These are phyloP conservation scores for Rhytidhysteron rufulum DNA, from an alignment of 2,329 filamentous ascomycete species.

Conservation along the genomic window DNA sequence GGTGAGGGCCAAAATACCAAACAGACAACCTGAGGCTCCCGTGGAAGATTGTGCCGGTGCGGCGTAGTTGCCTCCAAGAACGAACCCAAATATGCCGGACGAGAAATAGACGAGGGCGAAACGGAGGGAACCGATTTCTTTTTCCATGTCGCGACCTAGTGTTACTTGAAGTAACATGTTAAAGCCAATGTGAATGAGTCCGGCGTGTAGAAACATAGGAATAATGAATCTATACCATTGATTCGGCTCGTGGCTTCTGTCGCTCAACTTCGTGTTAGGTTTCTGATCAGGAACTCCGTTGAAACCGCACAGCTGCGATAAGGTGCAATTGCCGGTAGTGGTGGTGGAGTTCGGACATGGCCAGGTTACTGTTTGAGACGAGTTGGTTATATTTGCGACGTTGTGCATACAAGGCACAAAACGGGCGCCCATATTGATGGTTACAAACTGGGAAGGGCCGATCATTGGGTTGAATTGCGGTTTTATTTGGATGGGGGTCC, in stretches of 20 bases:
- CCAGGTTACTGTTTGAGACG: constrained; percentile 53
- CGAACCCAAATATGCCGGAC: constrained; percentile 91
- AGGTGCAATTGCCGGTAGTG: constrained; percentile 65
- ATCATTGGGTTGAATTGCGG: constrained; percentile 97
- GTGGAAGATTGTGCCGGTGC: constrained; percentile 73
- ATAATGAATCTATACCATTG: constrained; percentile 97
- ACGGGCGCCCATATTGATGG: constrained; percentile 95
- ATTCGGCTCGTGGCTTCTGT: constrained; percentile 65
- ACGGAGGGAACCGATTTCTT: constrained; percentile 79
- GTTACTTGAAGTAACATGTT: constrained; percentile 91
- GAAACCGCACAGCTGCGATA: constrained; percentile 83
- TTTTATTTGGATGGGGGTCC: constrained; percentile 71
- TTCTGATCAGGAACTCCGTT: constrained; percentile 67
- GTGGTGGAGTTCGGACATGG: constrained; percentile 72
- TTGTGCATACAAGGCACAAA: constrained; percentile 96
- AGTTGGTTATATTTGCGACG: constrained; percentile 60
- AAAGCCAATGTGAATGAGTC: constrained; percentile 91
- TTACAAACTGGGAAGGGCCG: constrained; percentile 80
- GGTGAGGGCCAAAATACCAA: constrained; percentile 84
- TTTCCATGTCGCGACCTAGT: constrained; percentile 88
- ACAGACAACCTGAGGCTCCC: constrained; percentile 85
- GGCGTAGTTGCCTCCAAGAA: constrained; percentile 91
- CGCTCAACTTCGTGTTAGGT: constrained; percentile 46
- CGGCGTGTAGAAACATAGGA: constrained; percentile 93
- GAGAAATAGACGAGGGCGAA: constrained; percentile 88